These are phyloP conservation scores for Isabelozyma rhagii DNA, from an alignment of 805 yeast genomes.

Conservation along the genomic window DNA sequence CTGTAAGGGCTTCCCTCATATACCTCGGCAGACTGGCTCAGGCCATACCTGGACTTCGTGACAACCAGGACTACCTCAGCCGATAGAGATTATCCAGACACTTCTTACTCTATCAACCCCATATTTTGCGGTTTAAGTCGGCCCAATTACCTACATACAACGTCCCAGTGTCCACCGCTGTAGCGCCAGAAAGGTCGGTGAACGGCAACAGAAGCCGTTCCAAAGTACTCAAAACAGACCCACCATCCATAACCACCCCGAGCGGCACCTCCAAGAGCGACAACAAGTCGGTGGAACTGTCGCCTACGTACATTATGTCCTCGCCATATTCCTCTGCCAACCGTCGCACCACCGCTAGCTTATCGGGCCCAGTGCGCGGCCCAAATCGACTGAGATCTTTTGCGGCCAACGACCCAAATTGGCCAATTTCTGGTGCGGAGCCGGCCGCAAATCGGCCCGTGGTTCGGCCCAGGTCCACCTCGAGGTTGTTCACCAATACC, in stretches of 20 bases:
- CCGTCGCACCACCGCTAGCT: slow-evolving; percentile 21
- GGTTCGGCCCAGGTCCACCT: slow-evolving; percentile 17
- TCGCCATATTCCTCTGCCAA: slow-evolving; percentile 8
- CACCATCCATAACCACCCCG: slow-evolving; percentile 45
- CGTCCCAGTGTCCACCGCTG: neutral
- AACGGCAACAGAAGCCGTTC: slow-evolving; percentile 1
- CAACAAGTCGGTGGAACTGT: slow-evolving; percentile 57
- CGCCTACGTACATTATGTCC: slow-evolving; percentile 52
- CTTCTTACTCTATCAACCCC: neutral
- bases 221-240: slow-evolving; percentile 22
- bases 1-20: too few relatives aligned
- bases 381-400: slow-evolving; percentile 11
- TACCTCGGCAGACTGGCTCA: too few relatives aligned
- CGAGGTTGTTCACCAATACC: slow-evolving; percentile 52
- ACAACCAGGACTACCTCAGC: too few relatives aligned
- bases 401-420: too few relatives aligned
- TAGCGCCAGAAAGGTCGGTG: neutral
- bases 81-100: too few relatives aligned
- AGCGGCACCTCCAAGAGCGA: slow-evolving; percentile 45
- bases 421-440: too few relatives aligned
- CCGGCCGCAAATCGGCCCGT: slow-evolving; percentile 27
- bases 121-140: neutral
- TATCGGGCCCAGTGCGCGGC: slow-evolving; percentile 53
- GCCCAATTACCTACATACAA: slow-evolving; percentile 8
- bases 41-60: too few relatives aligned